Evolutionary conservation across 2,329 filamentous ascomycete genomes (phyloP), one percentile per base, ranked within the genome.

Genomic region (Rachicladosporium sp.): DNA sequence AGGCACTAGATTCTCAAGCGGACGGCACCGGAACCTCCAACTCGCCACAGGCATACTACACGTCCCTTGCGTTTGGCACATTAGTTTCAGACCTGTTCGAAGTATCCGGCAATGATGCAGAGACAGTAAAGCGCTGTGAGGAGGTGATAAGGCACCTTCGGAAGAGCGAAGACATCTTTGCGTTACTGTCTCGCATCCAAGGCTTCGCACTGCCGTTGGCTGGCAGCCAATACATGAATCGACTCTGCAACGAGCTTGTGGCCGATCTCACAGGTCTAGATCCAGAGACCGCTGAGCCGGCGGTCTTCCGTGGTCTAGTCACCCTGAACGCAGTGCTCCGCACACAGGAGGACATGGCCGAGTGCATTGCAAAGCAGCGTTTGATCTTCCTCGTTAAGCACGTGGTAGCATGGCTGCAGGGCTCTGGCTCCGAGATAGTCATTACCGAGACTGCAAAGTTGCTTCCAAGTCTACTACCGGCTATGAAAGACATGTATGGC

Each of bases 381-480:
- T 62, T 91, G 2, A 76, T 94, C 0, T 91, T 94, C 61, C 78
- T 89, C 6, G 76, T 89, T 31, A 84, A 82, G 54, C 80, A 88
- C 46, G 70, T 94, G 6, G 72, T 82, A 0, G 72, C 76, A 6
- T 88, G 82, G 75, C 64, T 88, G 0, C 71, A 79, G 10, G 56
- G 65, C 0, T 59, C 62, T 1, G 60, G 40, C 46, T 74, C n/a
- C 56, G 64, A 44, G 55, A 69, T 23, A 63, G 75, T 62, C 60
- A 70, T 46, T 73, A 76, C 55, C 63, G 77, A 50, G 68, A 67
- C 44, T 53, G 85, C 38, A 64, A 73, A 58, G 43, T 57, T 64
- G 4, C 50, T 80, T 36, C 56, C 60, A 2, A 62, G 67, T 3
- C 64, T 94, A 3, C 61, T 95, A 0, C 83, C 84, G 2, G 73